Evolutionary conservation across 1,139 yeast genomes (phyloP), one percentile per base, ranked within the genome.

Genomic region (Blastobotrys arbuscula): DNA sequence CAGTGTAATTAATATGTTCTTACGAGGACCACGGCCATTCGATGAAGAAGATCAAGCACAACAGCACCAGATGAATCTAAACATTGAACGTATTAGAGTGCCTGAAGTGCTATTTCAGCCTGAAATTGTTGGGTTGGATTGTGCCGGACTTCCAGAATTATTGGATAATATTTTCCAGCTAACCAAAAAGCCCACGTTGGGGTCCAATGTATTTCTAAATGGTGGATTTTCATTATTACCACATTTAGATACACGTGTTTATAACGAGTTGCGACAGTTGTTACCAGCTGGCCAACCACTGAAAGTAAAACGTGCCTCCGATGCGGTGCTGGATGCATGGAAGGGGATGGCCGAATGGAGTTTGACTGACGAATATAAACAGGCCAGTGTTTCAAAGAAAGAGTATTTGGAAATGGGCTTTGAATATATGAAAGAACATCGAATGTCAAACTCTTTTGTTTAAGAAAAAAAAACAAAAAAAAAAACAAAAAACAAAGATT

Each of bases 71-170:
- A 73, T 94, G 54, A 96, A 89, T 67, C 62, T 94, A 45, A 94
- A 92, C 64, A 76, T 90, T 30, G 99, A 94, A 67, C 76, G 98
- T 50, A 84, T 90, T 30, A 76, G 96, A 51, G 88, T 90, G 1
- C 97, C 97, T 0, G 99, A 94, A 66, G 82, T 90, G 1, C 64
- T 88, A 45, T 90, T 92, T 67, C 95, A 90, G 64, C 98, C 99
- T n/a, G 77, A 82, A 13, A 88, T 92, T 55, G 96, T 95, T 0
- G 98, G 98, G 13, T 72, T 89, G 31, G 98, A 94, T 65, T 97
- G 90, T 66, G 96, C 97, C 0, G 97, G 97, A 20, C 73, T 94
- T 12, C 64, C 78, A 18, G 98, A 94, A 65, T 68, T 89, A 39
- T 76, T 82, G 53, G 84, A 82, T 55, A 87, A 82, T 53, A 74